Evolutionary conservation across 768 basidiomycete genomes (phyloP).

Genomic region (Tulasnella sp.): DNA sequence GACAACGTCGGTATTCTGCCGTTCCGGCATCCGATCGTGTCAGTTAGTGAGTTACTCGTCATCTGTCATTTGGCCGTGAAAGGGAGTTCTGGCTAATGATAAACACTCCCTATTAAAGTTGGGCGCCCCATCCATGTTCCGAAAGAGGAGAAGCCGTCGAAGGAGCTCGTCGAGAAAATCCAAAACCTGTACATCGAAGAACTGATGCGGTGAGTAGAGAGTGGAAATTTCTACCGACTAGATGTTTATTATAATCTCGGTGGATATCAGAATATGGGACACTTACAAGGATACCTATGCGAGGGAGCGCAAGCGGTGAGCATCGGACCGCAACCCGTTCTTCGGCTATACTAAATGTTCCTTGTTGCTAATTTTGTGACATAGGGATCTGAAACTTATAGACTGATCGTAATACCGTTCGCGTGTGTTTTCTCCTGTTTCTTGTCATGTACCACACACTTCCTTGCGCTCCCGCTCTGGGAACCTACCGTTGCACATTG

Average conservation of each 20-base stretch:
- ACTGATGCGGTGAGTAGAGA: slow-evolving; percentile 57
- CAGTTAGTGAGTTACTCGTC: slow-evolving; percentile 69
- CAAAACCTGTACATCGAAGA: slow-evolving; percentile 89
- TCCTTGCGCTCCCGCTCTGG: no score
- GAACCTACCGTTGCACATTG: no score
- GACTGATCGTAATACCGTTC: no score
- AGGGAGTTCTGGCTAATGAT: no score
- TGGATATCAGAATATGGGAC: slow-evolving; percentile 71
- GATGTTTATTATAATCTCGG: neutral
- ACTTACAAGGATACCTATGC: slow-evolving; percentile 93
- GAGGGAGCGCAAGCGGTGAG: slow-evolving; percentile 49
- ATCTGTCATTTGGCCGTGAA: no score
- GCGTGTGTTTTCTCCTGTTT: no score
- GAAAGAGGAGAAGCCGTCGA: slow-evolving; percentile 66
- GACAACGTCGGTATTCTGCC: slow-evolving; percentile 95
- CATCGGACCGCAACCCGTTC: no score
- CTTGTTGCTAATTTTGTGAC: no score
- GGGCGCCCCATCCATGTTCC: slow-evolving; percentile 78
- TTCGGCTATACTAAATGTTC: no score
- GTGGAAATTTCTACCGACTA: neutral
- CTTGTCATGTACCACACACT: no score
- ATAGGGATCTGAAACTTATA: no score
- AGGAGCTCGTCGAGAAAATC: slow-evolving; percentile 66
- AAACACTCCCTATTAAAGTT: slow-evolving; percentile 38
- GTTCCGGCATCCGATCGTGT: slow-evolving; percentile 89